Evolutionary conservation across 1,139 yeast genomes (phyloP).

Genomic region (Tardiomyces digboiensis): DNA sequence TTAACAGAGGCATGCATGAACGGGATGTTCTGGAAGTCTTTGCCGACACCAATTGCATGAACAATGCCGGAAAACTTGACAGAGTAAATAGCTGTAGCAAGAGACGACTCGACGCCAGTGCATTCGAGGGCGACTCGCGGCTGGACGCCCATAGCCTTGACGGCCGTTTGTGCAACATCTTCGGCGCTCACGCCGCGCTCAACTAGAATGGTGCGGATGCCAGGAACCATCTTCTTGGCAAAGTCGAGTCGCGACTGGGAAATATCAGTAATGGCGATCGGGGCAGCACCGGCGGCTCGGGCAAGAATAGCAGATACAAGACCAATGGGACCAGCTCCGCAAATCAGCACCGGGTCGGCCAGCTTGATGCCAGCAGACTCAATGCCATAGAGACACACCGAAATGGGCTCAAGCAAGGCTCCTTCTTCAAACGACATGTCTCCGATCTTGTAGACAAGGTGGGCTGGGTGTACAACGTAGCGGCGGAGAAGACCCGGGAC

Average conservation of each 20-base stretch:
- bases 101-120: slow-evolving; percentile 58
- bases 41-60: slow-evolving; percentile 66
- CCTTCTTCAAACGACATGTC: slow-evolving; percentile 75
- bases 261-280: slow-evolving; percentile 56
- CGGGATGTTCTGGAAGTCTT: slow-evolving; percentile 53
- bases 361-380: slow-evolving; percentile 57
- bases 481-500: slow-evolving; percentile 54
- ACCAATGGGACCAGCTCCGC: slow-evolving; percentile 96
- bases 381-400: slow-evolving; percentile 80
- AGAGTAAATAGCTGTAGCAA: slow-evolving; percentile 45
- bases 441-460: slow-evolving; percentile 67
- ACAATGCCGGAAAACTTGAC: slow-evolving; percentile 50
- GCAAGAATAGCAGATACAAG: slow-evolving; percentile 71
- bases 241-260: slow-evolving; percentile 48
- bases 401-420: slow-evolving; percentile 80
- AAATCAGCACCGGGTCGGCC: slow-evolving; percentile 69
- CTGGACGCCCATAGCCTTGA: slow-evolving; percentile 33
- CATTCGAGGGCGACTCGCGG: slow-evolving; percentile 58
- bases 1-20: slow-evolving; percentile 56
- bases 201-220: slow-evolving; percentile 49
- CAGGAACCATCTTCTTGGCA: slow-evolving; percentile 49
- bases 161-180: slow-evolving; percentile 27
- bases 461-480: slow-evolving; percentile 64
- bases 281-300: slow-evolving; percentile 71
- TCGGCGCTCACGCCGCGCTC: slow-evolving; percentile 25